Evolutionary conservation across 495 filamentous ascomycete genomes (phyloP).

Genomic region (Friedmanniomyces simplex): DNA sequence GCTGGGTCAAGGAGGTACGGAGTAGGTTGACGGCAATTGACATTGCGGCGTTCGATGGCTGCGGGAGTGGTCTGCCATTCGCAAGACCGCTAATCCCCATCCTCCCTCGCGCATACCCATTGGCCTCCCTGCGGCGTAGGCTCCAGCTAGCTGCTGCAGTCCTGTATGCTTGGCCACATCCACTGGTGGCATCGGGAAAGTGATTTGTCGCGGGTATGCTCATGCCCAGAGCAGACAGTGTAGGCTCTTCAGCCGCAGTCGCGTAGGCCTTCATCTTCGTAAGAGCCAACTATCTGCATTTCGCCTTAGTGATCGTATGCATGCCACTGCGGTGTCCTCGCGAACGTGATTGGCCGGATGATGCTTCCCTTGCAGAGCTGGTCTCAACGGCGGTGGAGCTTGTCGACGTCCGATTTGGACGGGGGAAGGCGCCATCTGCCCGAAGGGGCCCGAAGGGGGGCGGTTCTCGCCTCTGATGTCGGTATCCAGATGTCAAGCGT

Average conservation of each 20-base stretch:
- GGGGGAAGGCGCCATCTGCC: not conserved
- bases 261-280: not conserved
- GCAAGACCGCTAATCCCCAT: not conserved
- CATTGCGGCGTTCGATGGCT: conserved; percentile 6
- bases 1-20: not conserved
- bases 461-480: not conserved
- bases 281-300: conserved; percentile 1
- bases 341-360: not conserved
- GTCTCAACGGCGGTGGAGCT: not conserved
- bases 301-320: not conserved
- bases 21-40: conserved; percentile 3
- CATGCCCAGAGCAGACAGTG: not conserved
- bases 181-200: not conserved
- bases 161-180: not conserved
- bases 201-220: not conserved
- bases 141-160: conserved; percentile 2
- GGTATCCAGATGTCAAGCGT: not conserved
- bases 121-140: conserved; percentile 2
- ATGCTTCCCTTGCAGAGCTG: conserved; percentile 1
- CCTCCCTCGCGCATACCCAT: not conserved
- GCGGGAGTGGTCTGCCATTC: conserved; percentile 4
- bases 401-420: not conserved
- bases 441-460: not conserved
- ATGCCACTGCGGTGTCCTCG: not conserved
- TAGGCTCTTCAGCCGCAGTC: not conserved